phyloP scores from a whole-genome alignment of 2,329 filamentous ascomycete genomes.

The Drechslerella dactyloides region DNA sequence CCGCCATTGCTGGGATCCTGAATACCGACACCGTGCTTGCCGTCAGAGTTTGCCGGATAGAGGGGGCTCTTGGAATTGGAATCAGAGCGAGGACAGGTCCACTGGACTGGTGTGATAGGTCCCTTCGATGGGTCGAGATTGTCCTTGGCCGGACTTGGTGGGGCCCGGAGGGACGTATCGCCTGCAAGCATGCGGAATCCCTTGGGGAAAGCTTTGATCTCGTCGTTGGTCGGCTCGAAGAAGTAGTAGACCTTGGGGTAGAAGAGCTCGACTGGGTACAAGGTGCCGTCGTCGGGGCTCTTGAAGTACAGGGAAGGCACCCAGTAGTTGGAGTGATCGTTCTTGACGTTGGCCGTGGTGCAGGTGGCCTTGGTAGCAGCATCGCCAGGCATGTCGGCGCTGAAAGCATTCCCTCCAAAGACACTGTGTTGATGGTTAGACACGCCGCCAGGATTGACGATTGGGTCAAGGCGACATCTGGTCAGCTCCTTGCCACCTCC shows the following conservation, averaged over 20 bases:
- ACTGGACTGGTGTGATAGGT: constrained; percentile 62
- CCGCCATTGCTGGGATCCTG: constrained; percentile 58
- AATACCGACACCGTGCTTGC: constrained; percentile 73
- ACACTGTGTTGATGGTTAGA: constrained; percentile 75
- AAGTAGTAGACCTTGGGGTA: constrained; percentile 49
- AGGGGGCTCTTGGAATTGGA: constrained; percentile 70
- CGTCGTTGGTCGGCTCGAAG: constrained; percentile 57
- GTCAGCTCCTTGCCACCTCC: constrained; percentile 44
- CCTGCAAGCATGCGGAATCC: constrained; percentile 85
- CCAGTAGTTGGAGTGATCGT: constrained; percentile 93
- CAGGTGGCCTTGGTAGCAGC: constrained; percentile 62
- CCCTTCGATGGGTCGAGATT: constrained; percentile 46
- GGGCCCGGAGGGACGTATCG: constrained; percentile 71
- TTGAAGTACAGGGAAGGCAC: constrained; percentile 74
- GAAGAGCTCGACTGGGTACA: constrained; percentile 40
- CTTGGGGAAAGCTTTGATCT: constrained; percentile 74
- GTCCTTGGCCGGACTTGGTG: constrained; percentile 60
- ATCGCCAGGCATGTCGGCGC: constrained; percentile 33
- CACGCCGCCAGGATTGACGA: constrained; percentile 68
- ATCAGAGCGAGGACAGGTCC: constrained; percentile 37
- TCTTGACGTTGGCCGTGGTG: constrained; percentile 77
- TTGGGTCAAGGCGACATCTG: constrained; percentile 71
- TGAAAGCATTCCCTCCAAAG: constrained; percentile 68
- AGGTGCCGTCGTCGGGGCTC: constrained; percentile 30
- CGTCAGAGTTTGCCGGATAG: constrained; percentile 78